A percentile compares a stretch with the other conserved stretches of the same genome.
phyloP scores from a whole-genome alignment of 2,329 filamentous ascomycete genomes.

The Apiospora marii region DNA sequence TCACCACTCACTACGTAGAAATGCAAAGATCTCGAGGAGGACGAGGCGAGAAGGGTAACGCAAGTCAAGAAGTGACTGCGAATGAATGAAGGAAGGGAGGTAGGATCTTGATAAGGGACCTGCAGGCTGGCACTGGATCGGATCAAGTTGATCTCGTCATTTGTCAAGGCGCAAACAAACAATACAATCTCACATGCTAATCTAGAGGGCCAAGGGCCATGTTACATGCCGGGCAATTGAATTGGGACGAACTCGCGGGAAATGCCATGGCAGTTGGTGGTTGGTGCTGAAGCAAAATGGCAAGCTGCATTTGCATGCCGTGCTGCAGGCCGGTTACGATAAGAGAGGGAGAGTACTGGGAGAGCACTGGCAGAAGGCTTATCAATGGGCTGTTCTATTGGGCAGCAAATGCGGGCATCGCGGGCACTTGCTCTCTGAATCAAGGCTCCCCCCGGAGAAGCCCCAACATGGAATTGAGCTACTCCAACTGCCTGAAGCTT shows the following conservation, averaged over 20 bases:
- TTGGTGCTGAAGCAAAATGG: background rate
- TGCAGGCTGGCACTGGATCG: background rate
- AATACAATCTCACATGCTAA: conserved; percentile 7
- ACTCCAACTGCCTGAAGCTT: conserved; percentile 1
- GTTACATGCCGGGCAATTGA: conserved; percentile 17
- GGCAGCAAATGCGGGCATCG: background rate
- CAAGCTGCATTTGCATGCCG: background rate
- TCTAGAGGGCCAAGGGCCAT: background rate
- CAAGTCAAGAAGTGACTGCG: background rate
- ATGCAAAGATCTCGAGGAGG: background rate
- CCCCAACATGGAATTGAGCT: background rate
- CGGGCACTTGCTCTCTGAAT: background rate
- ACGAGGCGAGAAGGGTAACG: background rate
- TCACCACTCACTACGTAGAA: background rate
- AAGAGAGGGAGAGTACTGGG: background rate
- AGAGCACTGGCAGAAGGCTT: background rate
- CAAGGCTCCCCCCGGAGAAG: background rate
- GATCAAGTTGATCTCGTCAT: conserved; percentile 10
- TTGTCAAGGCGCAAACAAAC: background rate
- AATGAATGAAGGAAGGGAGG: background rate
- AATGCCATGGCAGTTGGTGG: background rate
- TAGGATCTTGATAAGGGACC: conserved; percentile 11
- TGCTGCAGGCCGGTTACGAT: background rate
- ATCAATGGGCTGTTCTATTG: background rate
- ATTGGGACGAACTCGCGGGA: conserved; percentile 17